These are phyloP conservation scores for Aechmea fasciata DNA, from an alignment of 176 grass and related monocot species.

Conservation along the genomic window DNA sequence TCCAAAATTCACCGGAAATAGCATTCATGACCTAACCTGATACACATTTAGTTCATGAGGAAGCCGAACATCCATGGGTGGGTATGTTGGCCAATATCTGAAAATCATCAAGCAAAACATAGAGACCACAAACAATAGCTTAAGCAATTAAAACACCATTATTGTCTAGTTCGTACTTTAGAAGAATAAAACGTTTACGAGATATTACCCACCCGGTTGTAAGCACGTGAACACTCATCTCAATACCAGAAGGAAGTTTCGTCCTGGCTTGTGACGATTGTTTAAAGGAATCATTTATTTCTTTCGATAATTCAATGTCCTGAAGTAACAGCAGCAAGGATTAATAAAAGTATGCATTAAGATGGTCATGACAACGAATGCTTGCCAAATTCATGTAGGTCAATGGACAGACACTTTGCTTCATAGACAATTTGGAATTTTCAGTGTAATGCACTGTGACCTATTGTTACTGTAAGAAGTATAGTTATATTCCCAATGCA, in stretches of 20 bases:
- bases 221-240: constrained; percentile 99
- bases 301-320: constrained; percentile 97
- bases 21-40: constrained; percentile 54
- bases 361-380: neutral
- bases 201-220: constrained; percentile 64
- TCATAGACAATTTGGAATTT: neutral
- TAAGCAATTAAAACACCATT: neutral
- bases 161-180: neutral
- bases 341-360: neutral
- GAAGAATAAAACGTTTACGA: neutral
- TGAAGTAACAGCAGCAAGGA: constrained; percentile 22
- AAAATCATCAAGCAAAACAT: constrained; percentile 22
- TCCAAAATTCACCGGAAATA: constrained; percentile 8
- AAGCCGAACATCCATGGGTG: constrained; percentile 94
- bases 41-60: constrained; percentile 97
- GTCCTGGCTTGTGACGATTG: constrained; percentile 98
- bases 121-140: neutral
- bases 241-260: constrained; percentile 93
- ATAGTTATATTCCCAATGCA: no score
- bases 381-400: neutral
- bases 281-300: constrained; percentile 99
- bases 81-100: constrained; percentile 99
- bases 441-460: no score
- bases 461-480: no score
- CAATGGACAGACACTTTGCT: neutral